These are phyloP conservation scores for Diaporthe batatas DNA, from an alignment of 2,329 filamentous ascomycete species.

Conservation along the genomic window DNA sequence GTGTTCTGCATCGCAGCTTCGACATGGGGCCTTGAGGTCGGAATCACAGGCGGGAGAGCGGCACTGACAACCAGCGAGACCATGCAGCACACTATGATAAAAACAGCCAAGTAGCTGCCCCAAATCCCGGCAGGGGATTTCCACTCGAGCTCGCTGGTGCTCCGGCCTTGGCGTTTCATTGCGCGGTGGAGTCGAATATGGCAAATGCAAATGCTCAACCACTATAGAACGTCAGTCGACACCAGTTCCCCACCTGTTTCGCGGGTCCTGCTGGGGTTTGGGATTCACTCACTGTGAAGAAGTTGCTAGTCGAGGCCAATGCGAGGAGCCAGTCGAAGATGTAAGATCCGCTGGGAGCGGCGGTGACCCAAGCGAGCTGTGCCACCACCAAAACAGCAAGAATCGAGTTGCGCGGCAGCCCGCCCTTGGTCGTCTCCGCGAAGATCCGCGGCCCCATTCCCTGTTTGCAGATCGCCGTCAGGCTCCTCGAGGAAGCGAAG, in stretches of 20 bases:
- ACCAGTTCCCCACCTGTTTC: rapidly evolving
- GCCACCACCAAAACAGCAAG: constrained; percentile 53
- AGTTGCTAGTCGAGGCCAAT: constrained; percentile 63
- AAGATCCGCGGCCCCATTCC: constrained; percentile 53
- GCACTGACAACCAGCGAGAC: constrained; percentile 50
- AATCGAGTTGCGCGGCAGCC: constrained; percentile 52
- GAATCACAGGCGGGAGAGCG: constrained; percentile 43
- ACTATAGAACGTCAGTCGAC: constrained; percentile 44
- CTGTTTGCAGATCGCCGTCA: constrained; percentile 52
- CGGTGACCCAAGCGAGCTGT: constrained; percentile 59
- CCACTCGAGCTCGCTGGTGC: constrained; percentile 51
- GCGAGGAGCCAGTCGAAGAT: constrained; percentile 63
- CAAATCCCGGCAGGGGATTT: constrained; percentile 49
- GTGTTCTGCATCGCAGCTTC: constrained; percentile 20
- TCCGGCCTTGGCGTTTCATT: constrained; percentile 54
- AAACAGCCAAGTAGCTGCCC: constrained; percentile 46
- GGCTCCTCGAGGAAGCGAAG: constrained; percentile 54
- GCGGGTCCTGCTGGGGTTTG: background rate
- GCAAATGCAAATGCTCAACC: constrained; percentile 60
- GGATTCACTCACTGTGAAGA: constrained; percentile 53
- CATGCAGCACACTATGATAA: constrained; percentile 50
- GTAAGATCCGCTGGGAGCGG: constrained; percentile 51
- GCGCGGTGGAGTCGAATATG: constrained; percentile 61
- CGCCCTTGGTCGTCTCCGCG: constrained; percentile 42
- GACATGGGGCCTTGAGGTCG: constrained; percentile 38